Evolutionary conservation across 2,329 filamentous ascomycete genomes (phyloP), one percentile per base, ranked within the genome.

Genomic region (Sporothrix mexicana): DNA sequence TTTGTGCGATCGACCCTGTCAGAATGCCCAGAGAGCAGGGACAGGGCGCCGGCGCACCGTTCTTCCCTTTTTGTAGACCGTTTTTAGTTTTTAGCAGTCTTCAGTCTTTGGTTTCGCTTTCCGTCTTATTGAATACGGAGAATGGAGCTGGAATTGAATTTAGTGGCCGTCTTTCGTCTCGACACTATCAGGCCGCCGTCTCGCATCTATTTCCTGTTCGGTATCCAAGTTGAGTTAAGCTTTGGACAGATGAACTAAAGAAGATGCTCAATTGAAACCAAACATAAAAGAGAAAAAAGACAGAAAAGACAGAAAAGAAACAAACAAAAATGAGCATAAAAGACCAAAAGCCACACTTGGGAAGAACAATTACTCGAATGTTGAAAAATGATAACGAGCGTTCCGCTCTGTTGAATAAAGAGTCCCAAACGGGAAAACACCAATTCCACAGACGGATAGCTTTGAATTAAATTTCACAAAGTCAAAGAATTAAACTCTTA

Each of bases 1-100:
- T 51, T 51, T 49, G 23, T 67, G 45, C 25, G 64, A 67, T 51
- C 64, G 64, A 15, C 64, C 64, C 64, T 64, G 45, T 67, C 64
- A 49, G 45, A 20, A 47, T 20, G 36, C 36, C 61, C 41, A 25
- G 36, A 36, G n/a, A 66, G 9, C 41, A 43, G 20, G 61, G 61
- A 25, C 20, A 66, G 61, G 59, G 59, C 36, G 9, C 17, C n/a
- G 30, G 57, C 57, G 57, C 30, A 41, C 12, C 25, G 10, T n/a
- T 17, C 41, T 61, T 41, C 57, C 41, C 30, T 8, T 61, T 17
- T 41, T 59, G 51, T 55, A 55, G 30, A 36, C 30, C 30, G 47
- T 53, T 53, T 10, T 53, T n/a, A n/a, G n/a, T n/a, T n/a, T n/a
- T n/a, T n/a, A n/a, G n/a, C n/a, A 20, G 17, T 20, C 15, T 15